phyloP scores from a whole-genome alignment of 257 asterid genomes.

The Solanum ahanhuiri region DNA sequence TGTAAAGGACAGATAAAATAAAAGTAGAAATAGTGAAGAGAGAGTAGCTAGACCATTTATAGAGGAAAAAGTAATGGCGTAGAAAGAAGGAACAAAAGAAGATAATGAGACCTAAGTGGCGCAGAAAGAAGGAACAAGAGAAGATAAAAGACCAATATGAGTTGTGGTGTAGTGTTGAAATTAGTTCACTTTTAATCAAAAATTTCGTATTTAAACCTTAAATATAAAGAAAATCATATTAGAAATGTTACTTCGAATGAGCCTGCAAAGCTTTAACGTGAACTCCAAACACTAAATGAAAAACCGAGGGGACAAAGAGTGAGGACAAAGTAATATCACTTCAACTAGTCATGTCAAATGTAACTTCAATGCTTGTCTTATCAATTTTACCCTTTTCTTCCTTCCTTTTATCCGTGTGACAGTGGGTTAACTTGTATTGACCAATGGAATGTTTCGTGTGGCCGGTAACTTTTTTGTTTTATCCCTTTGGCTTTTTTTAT shows the following conservation, averaged over 20 bases:
- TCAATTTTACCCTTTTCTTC: not conserved
- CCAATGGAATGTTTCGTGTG: not conserved
- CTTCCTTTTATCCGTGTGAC: not conserved
- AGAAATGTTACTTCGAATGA: fast-evolving
- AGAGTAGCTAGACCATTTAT: not conserved
- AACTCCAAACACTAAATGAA: fast-evolving
- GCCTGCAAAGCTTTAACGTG: fast-evolving
- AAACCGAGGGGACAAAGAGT: not conserved
- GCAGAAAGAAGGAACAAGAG: not conserved
- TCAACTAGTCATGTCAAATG: constrained; percentile 32
- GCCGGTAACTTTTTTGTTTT: not conserved
- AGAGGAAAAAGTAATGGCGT: not conserved
- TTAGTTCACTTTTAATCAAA: fast-evolving
- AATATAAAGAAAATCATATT: too few relatives aligned
- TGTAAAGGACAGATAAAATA: not conserved
- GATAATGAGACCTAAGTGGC: not conserved
- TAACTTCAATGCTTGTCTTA: not conserved
- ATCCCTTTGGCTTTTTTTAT: not conserved
- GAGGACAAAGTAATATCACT: constrained; percentile 47
- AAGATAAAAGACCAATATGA: not conserved
- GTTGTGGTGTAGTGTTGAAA: too few relatives aligned
- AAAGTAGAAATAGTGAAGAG: not conserved
- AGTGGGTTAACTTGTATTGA: not conserved
- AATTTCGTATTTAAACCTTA: fast-evolving
- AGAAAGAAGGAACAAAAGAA: not conserved